Conservation (phyloP, 2,329 filamentous ascomycete genomes). For the Hypoxylon sp. region DNA sequence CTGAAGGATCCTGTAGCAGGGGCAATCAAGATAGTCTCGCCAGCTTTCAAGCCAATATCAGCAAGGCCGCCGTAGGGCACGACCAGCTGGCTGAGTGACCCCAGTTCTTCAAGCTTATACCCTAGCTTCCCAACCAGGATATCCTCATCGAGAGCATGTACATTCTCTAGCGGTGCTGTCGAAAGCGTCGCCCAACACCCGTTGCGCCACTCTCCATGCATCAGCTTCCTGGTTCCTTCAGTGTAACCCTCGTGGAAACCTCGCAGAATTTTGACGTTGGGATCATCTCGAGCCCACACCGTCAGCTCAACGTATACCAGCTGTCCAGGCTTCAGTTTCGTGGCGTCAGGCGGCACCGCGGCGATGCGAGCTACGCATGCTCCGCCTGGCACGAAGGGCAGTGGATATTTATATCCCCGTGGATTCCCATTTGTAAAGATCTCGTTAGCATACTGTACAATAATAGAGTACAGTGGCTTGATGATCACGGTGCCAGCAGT, state of each 20-base stretch:
- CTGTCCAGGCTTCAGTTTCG: slow-evolving; percentile 33
- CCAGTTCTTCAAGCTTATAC: slow-evolving; percentile 42
- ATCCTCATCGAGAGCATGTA: slow-evolving; percentile 34
- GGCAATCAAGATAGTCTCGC: slow-evolving; percentile 62
- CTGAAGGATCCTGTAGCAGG: slow-evolving; percentile 65
- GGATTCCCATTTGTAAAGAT: slow-evolving; percentile 43
- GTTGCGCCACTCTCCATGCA: slow-evolving; percentile 34
- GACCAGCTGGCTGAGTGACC: slow-evolving; percentile 30
- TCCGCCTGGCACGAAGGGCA: slow-evolving; percentile 39
- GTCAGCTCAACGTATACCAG: slow-evolving; percentile 41
- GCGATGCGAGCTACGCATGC: slow-evolving; percentile 39
- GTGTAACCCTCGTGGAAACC: slow-evolving; percentile 33
- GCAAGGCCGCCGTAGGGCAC: slow-evolving; percentile 46
- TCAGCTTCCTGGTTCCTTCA: slow-evolving; percentile 28
- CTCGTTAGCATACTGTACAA: slow-evolving; percentile 42
- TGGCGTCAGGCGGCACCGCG: slow-evolving; percentile 35
- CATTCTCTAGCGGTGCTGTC: slow-evolving; percentile 32
- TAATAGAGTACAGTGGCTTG: slow-evolving; percentile 40
- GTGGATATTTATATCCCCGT: slow-evolving; percentile 38
- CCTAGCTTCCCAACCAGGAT: slow-evolving; percentile 31
- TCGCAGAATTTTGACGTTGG: slow-evolving; percentile 31
- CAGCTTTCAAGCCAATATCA: slow-evolving; percentile 55
- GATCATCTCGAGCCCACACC: slow-evolving; percentile 38
- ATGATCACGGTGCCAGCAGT: slow-evolving; percentile 38
- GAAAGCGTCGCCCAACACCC: slow-evolving; percentile 33